phyloP scores from a whole-genome alignment of 179 eudicot species.

The Heliamphora pulchella region DNA sequence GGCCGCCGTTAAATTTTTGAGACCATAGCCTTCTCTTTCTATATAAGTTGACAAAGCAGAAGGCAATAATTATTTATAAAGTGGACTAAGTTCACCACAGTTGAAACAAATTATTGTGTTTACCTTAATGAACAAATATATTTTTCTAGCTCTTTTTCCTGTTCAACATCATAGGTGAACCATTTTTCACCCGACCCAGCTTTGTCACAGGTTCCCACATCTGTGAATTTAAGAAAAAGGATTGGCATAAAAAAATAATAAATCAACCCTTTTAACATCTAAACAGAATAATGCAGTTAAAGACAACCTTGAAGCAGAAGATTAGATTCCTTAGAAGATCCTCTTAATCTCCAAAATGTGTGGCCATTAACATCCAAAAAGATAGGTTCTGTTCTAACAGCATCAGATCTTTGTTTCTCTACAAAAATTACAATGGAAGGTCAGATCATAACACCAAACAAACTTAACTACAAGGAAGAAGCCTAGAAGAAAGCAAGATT shows the following conservation, averaged over 20 bases:
- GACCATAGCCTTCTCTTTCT: conserved; percentile 14
- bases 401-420: conserved; percentile 49
- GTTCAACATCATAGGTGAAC: conserved; percentile 48
- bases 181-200: conserved; percentile 51
- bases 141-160: conserved; percentile 42
- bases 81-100: background rate
- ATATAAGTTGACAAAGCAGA: background rate
- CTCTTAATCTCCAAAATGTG: conserved; percentile 58
- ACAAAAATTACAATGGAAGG: conserved; percentile 10
- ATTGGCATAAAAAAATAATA: background rate
- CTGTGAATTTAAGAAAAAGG: conserved; percentile 28
- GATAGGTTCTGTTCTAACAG: conserved; percentile 58
- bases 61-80: background rate
- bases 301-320: conserved; percentile 61
- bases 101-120: conserved; percentile 10
- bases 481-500: background rate
- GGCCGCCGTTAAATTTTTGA: background rate
- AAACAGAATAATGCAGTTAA: background rate
- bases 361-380: conserved; percentile 39
- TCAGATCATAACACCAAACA: background rate
- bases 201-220: conserved; percentile 38
- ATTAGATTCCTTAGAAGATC: conserved; percentile 31
- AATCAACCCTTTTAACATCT: background rate
- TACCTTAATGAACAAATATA: conserved; percentile 44
- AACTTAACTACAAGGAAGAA: background rate